Percentiles rank a stretch among this genome's conserved stretches.
phyloP scores from a whole-genome alignment of 805 yeast species.

The Isabelozyma rhagii region DNA sequence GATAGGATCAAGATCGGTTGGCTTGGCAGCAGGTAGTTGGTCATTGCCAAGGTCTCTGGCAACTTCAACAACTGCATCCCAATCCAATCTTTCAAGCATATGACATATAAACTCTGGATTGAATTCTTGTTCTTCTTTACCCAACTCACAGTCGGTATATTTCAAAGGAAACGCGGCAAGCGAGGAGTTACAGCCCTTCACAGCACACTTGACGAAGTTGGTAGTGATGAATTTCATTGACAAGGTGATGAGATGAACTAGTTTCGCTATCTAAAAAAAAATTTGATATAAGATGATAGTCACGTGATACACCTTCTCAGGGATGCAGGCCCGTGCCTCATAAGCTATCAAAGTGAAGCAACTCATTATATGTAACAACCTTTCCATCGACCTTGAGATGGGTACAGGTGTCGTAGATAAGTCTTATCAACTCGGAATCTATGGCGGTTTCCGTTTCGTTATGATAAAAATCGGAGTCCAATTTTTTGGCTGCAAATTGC shows the following conservation, averaged over 20 bases:
- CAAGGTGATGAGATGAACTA: not conserved
- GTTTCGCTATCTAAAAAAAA: not conserved
- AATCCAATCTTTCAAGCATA: conserved; percentile 78
- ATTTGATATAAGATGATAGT: not conserved
- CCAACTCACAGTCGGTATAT: conserved; percentile 65
- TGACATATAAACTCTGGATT: conserved; percentile 76
- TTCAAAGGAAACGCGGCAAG: conserved; percentile 77
- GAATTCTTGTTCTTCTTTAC: conserved; percentile 75
- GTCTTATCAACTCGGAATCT: conserved; percentile 13
- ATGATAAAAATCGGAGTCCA: conserved; percentile 4
- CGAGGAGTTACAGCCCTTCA: conserved; percentile 72
- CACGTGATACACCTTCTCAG: not conserved
- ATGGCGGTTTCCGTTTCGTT: conserved; percentile 6
- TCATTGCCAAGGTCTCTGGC: conserved; percentile 68
- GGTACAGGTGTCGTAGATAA: conserved; percentile 15
- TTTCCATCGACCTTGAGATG: conserved; percentile 28
- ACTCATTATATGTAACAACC: conserved; percentile 14
- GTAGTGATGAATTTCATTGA: conserved; percentile 91
- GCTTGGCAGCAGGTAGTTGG: conserved; percentile 58
- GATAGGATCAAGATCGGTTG: conserved; percentile 52
- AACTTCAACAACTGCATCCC: conserved; percentile 80
- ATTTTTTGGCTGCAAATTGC: not conserved
- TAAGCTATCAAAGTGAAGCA: conserved; percentile 11
- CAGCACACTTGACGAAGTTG: conserved; percentile 92
- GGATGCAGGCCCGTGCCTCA: not conserved